Conservation (phyloP, 148 eudicot species). For the Euryodendron excelsum region DNA sequence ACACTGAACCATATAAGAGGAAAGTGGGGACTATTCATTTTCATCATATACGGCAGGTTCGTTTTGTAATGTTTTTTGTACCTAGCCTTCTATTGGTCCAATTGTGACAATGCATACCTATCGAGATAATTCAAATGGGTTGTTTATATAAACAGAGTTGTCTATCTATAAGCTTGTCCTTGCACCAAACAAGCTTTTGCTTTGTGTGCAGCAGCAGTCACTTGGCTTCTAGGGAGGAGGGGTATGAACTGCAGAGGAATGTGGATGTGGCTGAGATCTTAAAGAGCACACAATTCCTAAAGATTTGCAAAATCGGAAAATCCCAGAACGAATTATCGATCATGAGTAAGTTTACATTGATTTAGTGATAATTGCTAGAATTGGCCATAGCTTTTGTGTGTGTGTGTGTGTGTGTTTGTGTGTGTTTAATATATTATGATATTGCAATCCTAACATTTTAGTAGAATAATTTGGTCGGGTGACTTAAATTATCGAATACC, state of each 20-base stretch:
- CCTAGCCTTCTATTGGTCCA: too few relatives aligned
- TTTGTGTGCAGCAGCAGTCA: constrained; percentile 90
- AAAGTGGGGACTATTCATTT: not conserved
- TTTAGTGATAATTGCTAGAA: too few relatives aligned
- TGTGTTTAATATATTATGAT: too few relatives aligned
- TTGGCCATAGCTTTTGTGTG: too few relatives aligned
- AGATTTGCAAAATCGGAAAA: constrained; percentile 53
- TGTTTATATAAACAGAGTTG: constrained; percentile 56
- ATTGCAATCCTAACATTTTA: constrained; percentile 21
- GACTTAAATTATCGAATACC: constrained; percentile 78
- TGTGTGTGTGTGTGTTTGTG: too few relatives aligned
- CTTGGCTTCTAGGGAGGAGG: constrained; percentile 89
- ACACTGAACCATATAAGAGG: not conserved
- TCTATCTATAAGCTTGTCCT: constrained; percentile 75
- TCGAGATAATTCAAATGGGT: not conserved
- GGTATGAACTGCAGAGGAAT: constrained; percentile 76
- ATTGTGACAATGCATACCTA: too few relatives aligned
- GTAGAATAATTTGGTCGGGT: constrained; percentile 79
- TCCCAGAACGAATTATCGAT: constrained; percentile 71
- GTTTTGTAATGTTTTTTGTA: too few relatives aligned
- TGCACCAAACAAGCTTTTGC: constrained; percentile 90
- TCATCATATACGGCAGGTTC: too few relatives aligned
- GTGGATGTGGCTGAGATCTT: constrained; percentile 80
- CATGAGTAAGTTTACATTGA: constrained; percentile 99
- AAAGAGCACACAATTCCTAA: constrained; percentile 64